These are phyloP conservation scores for Trichosporon coremiiforme DNA, from an alignment of 1,284 basidiomycete species.

Conservation along the genomic window DNA sequence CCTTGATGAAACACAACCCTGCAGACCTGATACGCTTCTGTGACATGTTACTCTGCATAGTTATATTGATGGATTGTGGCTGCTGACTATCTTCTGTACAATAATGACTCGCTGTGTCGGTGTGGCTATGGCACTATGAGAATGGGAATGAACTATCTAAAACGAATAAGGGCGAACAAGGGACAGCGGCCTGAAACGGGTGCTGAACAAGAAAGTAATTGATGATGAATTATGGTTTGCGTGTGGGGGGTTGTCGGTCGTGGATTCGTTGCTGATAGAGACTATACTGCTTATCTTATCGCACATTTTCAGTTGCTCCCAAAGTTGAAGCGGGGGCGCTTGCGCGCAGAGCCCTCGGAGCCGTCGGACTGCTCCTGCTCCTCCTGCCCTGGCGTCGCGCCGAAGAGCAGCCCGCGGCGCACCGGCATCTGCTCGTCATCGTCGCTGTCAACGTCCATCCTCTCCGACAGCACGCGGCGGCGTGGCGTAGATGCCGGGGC, in stretches of 20 bases:
- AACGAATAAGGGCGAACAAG: neutral
- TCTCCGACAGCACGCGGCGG: neutral
- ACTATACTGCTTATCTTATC: constrained; percentile 13
- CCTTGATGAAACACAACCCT: neutral
- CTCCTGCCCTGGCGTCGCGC: neutral
- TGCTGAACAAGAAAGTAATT: neutral
- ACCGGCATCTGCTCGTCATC: constrained; percentile 12
- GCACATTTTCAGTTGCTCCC: constrained; percentile 5
- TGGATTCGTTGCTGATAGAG: neutral
- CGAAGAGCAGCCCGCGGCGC: constrained; percentile 29
- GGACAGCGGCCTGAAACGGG: neutral
- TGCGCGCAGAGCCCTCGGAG: constrained; percentile 8
- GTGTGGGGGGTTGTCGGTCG: no score
- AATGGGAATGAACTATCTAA: neutral
- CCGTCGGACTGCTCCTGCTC: neutral
- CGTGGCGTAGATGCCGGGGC: constrained; percentile 22
- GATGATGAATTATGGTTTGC: neutral
- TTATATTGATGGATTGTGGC: neutral
- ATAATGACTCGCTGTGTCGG: constrained; percentile 4
- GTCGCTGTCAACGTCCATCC: constrained; percentile 22
- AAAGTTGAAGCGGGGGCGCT: constrained; percentile 19
- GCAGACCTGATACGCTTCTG: neutral
- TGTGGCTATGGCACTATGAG: constrained; percentile 2
- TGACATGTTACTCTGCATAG: constrained; percentile 7
- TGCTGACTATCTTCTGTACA: neutral